Percentiles rank a stretch among this genome's conserved stretches.
These are phyloP conservation scores for Capronia americana DNA, from an alignment of 2,329 filamentous ascomycete species.

Conservation along the genomic window DNA sequence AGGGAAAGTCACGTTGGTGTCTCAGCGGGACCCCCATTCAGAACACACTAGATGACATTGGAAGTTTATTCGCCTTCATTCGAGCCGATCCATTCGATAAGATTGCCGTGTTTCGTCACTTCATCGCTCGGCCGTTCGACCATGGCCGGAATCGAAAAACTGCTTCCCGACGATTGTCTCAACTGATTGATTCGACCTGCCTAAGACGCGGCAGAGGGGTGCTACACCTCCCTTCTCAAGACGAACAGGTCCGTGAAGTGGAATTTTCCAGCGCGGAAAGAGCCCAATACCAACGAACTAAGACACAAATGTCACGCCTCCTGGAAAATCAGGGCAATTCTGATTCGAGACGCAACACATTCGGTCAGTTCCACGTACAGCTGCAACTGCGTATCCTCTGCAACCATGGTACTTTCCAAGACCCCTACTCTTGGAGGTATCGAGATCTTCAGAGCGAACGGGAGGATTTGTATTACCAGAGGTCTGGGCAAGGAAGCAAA, in stretches of 20 bases:
- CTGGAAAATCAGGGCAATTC: conserved; percentile 46
- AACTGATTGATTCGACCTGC: conserved; percentile 44
- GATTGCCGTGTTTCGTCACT: conserved; percentile 52
- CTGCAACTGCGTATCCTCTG: conserved; percentile 57
- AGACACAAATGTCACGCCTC: conserved; percentile 48
- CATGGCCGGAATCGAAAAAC: conserved; percentile 39
- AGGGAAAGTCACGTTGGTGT: conserved; percentile 59
- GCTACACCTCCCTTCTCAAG: conserved; percentile 41
- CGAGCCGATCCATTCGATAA: conserved; percentile 52
- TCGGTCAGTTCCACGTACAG: conserved; percentile 56
- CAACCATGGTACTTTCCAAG: conserved; percentile 59
- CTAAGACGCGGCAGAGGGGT: conserved; percentile 26
- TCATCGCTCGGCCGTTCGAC: conserved; percentile 52
- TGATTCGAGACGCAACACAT: conserved; percentile 46
- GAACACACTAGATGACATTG: conserved; percentile 60
- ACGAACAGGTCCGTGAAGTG: conserved; percentile 41
- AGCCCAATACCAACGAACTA: conserved; percentile 41
- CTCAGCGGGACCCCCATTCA: conserved; percentile 63
- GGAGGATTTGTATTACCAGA: conserved; percentile 42
- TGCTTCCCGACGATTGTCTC: conserved; percentile 37
- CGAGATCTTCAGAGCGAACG: conserved; percentile 22
- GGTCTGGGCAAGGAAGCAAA: conserved; percentile 37
- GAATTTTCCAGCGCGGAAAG: conserved; percentile 45
- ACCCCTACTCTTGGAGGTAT: conserved; percentile 51
- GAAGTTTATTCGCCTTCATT: conserved; percentile 59